phyloP scores from a whole-genome alignment of 805 yeast genomes.

The Cyberlindnera petersonii region DNA sequence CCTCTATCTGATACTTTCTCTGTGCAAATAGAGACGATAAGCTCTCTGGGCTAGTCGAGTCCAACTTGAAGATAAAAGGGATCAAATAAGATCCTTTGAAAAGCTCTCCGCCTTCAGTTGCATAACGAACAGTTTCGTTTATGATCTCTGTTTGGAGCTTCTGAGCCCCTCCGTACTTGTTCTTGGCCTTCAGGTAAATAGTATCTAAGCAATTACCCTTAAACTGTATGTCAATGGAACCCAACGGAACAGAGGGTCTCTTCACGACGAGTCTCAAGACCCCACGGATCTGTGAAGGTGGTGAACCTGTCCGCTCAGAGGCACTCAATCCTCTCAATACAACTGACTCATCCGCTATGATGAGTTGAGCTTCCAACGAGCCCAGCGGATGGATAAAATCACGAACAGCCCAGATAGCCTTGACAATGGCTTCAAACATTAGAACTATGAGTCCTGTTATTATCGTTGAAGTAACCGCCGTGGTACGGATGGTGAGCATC shows the following conservation, averaged over 20 bases:
- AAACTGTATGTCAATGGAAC: slow-evolving; percentile 14
- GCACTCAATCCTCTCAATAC: slow-evolving; percentile 19
- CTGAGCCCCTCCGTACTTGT: slow-evolving; percentile 4
- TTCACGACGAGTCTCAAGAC: slow-evolving; percentile 13
- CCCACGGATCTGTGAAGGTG: slow-evolving; percentile 14
- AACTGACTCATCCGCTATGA: slow-evolving; percentile 14
- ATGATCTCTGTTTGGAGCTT: slow-evolving; percentile 5
- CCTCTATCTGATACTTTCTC: slow-evolving; percentile 17
- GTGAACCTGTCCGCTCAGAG: slow-evolving; percentile 17
- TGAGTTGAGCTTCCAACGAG: slow-evolving; percentile 6
- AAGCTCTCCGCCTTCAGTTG: slow-evolving; percentile 1
- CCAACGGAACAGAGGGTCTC: slow-evolving; percentile 7
- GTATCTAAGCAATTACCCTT: slow-evolving; percentile 17
- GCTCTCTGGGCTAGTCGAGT: slow-evolving; percentile 20
- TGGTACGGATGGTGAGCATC: too few species aligned
- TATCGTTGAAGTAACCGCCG: neutral
- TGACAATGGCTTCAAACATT: slow-evolving; percentile 1
- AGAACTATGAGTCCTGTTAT: neutral
- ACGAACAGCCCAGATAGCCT: slow-evolving; percentile 3
- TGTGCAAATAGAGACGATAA: slow-evolving; percentile 12
- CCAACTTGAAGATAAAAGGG: slow-evolving; percentile 25
- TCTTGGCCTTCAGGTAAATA: neutral
- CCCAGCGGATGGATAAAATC: slow-evolving; percentile 5
- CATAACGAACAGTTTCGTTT: slow-evolving; percentile 16
- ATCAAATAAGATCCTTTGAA: slow-evolving; percentile 20